Evolutionary conservation across 495 filamentous ascomycete genomes (phyloP).

Genomic region (Aspergillus hancockii): DNA sequence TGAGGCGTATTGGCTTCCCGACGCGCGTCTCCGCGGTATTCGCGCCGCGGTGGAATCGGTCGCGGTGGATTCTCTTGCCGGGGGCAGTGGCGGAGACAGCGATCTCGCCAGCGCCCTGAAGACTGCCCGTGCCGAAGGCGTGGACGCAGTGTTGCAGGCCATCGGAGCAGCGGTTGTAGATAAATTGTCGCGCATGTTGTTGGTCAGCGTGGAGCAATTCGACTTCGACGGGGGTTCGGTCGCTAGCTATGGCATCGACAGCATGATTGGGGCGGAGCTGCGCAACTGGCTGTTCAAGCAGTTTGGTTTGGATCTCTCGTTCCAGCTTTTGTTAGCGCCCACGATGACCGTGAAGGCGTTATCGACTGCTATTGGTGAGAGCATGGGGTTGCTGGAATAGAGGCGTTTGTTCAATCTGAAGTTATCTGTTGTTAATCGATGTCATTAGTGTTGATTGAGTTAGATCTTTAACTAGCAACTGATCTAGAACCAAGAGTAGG

Average conservation of each 20-base stretch:
- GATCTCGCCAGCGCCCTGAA: not conserved
- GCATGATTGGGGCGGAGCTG: constrained; percentile 49
- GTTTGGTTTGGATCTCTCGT: constrained; percentile 38
- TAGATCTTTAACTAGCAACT: too few species aligned
- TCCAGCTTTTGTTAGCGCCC: too few species aligned
- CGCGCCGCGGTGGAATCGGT: not conserved
- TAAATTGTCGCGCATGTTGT: constrained; percentile 19
- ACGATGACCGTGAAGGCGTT: too few species aligned
- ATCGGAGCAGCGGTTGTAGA: constrained; percentile 4
- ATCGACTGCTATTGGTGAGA: too few species aligned
- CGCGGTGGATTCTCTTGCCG: too few species aligned
- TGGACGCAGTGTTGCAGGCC: not conserved
- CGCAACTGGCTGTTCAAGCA: constrained; percentile 50
- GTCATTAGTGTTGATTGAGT: too few species aligned
- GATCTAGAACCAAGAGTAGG: too few species aligned
- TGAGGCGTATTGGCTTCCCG: constrained; percentile 23
- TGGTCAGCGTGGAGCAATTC: constrained; percentile 22
- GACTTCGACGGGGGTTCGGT: constrained; percentile 25
- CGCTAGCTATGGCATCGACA: constrained; percentile 44
- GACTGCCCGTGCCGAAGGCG: not conserved
- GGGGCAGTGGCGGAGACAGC: not conserved
- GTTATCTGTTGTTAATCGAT: too few species aligned
- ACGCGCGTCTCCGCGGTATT: not conserved
- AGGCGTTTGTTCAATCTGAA: too few species aligned
- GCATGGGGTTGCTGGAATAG: too few species aligned